Evolutionary conservation across 257 asterid species (phyloP).

Genomic region (Ophiorrhiza pumila): DNA sequence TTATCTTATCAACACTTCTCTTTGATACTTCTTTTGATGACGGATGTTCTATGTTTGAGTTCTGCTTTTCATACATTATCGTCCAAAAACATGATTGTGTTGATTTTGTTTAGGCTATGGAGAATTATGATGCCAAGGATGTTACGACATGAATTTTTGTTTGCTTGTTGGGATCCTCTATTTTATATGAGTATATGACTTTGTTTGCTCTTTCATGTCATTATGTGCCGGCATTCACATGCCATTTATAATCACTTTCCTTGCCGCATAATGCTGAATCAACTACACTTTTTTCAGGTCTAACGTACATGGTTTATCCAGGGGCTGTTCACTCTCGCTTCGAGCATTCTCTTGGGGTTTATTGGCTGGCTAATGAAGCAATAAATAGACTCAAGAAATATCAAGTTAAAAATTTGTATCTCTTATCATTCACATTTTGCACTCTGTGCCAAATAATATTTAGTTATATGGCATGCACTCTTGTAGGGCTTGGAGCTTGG

Average conservation of each 20-base stretch:
- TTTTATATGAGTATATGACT: background rate
- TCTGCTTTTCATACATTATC: background rate
- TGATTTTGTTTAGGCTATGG: background rate
- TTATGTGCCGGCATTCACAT: background rate
- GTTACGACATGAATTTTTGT: too few relatives aligned
- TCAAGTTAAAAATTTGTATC: slow-evolving; percentile 52
- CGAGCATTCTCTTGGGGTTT: slow-evolving; percentile 94
- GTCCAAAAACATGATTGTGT: background rate
- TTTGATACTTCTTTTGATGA: background rate
- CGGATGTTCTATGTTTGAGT: background rate
- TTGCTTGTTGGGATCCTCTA: too few relatives aligned
- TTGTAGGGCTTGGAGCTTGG: slow-evolving; percentile 82
- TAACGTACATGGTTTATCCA: slow-evolving; percentile 75
- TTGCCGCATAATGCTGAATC: slow-evolving; percentile 18
- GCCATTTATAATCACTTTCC: background rate
- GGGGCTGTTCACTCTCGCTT: slow-evolving; percentile 97
- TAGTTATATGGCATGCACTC: slow-evolving; percentile 24
- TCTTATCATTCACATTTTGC: slow-evolving; percentile 18
- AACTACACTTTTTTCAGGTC: slow-evolving; percentile 40
- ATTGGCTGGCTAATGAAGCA: slow-evolving; percentile 85
- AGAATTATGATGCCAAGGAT: too few relatives aligned
- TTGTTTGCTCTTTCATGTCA: background rate
- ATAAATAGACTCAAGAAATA: slow-evolving; percentile 52
- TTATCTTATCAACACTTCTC: background rate
- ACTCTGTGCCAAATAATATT: slow-evolving; percentile 19